Conservation (phyloP, 2,329 filamentous ascomycete species). For the Arthrobotrys pseudoclavata region DNA sequence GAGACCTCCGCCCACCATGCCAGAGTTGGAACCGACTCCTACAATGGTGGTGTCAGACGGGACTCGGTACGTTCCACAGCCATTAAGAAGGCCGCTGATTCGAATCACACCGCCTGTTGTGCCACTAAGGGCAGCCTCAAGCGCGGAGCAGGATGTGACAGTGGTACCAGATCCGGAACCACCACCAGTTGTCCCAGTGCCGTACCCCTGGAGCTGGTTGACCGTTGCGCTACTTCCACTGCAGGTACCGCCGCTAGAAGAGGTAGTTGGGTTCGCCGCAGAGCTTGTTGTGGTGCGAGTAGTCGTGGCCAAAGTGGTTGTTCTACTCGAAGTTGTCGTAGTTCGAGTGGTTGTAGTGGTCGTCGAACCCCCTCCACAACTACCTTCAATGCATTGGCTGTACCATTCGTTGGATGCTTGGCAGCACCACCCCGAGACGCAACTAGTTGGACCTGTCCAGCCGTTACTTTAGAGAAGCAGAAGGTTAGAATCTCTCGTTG, state of each 20-base stretch:
- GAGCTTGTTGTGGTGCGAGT: constrained; percentile 37
- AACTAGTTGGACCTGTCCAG: constrained; percentile 66
- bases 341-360: constrained; percentile 14
- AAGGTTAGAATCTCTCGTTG: background rate
- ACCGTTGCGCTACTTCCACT: constrained; percentile 57
- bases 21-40: constrained; percentile 68
- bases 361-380: constrained; percentile 11
- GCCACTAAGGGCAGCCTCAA: constrained; percentile 67
- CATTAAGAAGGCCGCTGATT: constrained; percentile 68
- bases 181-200: constrained; percentile 69
- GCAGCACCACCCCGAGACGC: constrained; percentile 67
- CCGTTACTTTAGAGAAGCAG: background rate
- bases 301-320: constrained; percentile 24
- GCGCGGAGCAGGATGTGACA: constrained; percentile 68
- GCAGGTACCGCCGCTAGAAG: constrained; percentile 32
- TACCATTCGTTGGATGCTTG: constrained; percentile 67
- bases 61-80: constrained; percentile 68
- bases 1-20: constrained; percentile 68
- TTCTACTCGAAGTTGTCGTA: constrained; percentile 10
- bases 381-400: constrained; percentile 66
- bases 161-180: constrained; percentile 68
- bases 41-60: constrained; percentile 71
- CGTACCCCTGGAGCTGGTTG: constrained; percentile 65
- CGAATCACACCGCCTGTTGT: constrained; percentile 67
- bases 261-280: constrained; percentile 22